phyloP scores from a whole-genome alignment of 768 basidiomycete genomes.

The Piloderma croceum region DNA sequence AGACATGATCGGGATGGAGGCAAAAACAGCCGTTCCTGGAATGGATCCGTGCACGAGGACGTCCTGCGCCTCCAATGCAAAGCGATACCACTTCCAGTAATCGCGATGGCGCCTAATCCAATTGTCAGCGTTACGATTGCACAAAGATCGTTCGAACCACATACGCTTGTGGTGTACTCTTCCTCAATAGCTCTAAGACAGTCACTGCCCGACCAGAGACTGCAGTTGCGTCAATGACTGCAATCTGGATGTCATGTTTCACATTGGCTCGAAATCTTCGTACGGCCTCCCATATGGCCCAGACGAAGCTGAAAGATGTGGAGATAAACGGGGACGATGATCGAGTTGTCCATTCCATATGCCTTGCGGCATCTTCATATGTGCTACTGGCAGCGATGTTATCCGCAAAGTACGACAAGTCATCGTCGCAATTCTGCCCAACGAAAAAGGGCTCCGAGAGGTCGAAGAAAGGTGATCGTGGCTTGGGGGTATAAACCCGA shows the following conservation, averaged over 20 bases:
- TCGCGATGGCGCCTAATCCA: slow-evolving; percentile 47
- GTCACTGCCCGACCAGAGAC: slow-evolving; percentile 56
- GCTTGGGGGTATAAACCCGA: slow-evolving; percentile 74
- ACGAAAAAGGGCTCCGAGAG: slow-evolving; percentile 60
- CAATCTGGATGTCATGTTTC: slow-evolving; percentile 75
- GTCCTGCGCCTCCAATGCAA: slow-evolving; percentile 69
- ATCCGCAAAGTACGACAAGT: slow-evolving; percentile 1
- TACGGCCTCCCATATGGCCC: slow-evolving; percentile 80
- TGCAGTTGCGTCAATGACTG: slow-evolving; percentile 66
- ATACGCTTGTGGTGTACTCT: slow-evolving; percentile 51
- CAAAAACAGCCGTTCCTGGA: slow-evolving; percentile 57
- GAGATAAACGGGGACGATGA: slow-evolving; percentile 65
- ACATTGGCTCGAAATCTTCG: slow-evolving; percentile 65
- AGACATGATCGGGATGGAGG: slow-evolving; percentile 63
- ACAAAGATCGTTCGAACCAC: slow-evolving; percentile 17
- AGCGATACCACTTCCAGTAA: slow-evolving; percentile 74
- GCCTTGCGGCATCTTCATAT: slow-evolving; percentile 59
- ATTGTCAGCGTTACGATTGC: neutral
- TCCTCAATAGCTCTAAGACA: slow-evolving; percentile 56
- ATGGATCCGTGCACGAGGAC: slow-evolving; percentile 69
- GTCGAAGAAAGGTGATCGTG: slow-evolving; percentile 44
- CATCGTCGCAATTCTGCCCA: slow-evolving; percentile 57
- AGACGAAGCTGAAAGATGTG: slow-evolving; percentile 74
- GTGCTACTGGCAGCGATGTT: slow-evolving; percentile 17
- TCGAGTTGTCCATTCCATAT: slow-evolving; percentile 78